Conservation (phyloP, 352 stramenopile species). For the Pythium scleroteichum region DNA sequence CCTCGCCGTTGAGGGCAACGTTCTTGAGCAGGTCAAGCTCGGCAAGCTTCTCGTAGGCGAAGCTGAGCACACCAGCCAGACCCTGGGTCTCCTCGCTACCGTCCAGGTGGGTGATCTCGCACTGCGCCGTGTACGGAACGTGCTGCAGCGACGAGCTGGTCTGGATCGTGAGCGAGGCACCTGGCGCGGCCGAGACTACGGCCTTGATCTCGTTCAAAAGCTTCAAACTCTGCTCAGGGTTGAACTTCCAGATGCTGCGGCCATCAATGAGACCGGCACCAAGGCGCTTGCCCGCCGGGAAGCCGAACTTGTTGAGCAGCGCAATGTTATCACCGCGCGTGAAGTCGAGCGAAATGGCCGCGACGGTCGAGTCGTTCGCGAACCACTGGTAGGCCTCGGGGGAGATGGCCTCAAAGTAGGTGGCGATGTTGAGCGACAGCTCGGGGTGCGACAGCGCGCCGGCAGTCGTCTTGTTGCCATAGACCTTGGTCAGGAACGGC, state of each 20-base stretch:
- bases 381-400: slow-evolving; percentile 91
- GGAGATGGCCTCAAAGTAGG: slow-evolving; percentile 91
- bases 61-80: slow-evolving; percentile 79
- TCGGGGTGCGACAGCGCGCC: slow-evolving; percentile 65
- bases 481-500: slow-evolving; percentile 61
- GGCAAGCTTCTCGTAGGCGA: slow-evolving; percentile 89
- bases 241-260: slow-evolving; percentile 91
- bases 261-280: slow-evolving; percentile 89
- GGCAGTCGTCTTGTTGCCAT: slow-evolving; percentile 54
- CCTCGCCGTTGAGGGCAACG: slow-evolving; percentile 60
- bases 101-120: slow-evolving; percentile 69
- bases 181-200: slow-evolving; percentile 46
- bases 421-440: slow-evolving; percentile 75
- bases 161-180: slow-evolving; percentile 75
- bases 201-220: slow-evolving; percentile 64
- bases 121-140: slow-evolving; percentile 86
- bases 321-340: slow-evolving; percentile 86
- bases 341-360: slow-evolving; percentile 90
- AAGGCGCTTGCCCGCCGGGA: slow-evolving; percentile 83
- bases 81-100: slow-evolving; percentile 60
- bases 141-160: slow-evolving; percentile 90
- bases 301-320: slow-evolving; percentile 85
- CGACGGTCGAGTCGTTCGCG: slow-evolving; percentile 55
- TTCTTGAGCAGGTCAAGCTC: slow-evolving; percentile 87
- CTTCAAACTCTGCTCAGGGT: slow-evolving; percentile 56